Conservation (phyloP, 345 rosid genomes). For the Dipteronia sinensis region DNA sequence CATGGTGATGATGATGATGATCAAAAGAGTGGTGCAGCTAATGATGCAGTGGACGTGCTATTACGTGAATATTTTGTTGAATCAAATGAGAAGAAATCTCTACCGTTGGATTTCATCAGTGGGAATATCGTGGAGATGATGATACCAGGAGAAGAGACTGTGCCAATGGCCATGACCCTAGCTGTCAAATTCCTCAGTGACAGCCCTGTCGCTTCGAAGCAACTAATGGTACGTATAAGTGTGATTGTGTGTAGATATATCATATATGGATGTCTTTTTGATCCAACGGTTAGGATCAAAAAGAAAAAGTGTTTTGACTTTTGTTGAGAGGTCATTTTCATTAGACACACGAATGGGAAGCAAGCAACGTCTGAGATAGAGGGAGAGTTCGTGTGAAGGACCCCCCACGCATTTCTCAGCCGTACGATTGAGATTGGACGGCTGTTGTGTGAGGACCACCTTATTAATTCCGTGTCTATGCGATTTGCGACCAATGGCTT, state of each 20-base stretch:
- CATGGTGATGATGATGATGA: not conserved
- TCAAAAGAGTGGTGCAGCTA: slow-evolving; percentile 22
- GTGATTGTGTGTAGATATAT: too few species aligned
- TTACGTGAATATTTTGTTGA: slow-evolving; percentile 47
- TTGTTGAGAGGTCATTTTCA: slow-evolving; percentile 36
- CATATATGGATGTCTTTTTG: not conserved
- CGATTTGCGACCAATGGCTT: slow-evolving; percentile 31
- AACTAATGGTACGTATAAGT: slow-evolving; percentile 64
- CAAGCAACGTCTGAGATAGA: slow-evolving; percentile 32
- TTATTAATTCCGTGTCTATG: slow-evolving; percentile 40
- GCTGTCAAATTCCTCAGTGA: slow-evolving; percentile 84
- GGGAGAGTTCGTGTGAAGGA: slow-evolving; percentile 22
- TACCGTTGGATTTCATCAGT: slow-evolving; percentile 69
- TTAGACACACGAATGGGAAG: slow-evolving; percentile 43
- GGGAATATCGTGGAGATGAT: slow-evolving; percentile 90
- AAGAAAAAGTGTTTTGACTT: slow-evolving; percentile 39
- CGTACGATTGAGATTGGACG: slow-evolving; percentile 51
- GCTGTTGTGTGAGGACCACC: slow-evolving; percentile 47
- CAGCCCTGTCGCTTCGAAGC: slow-evolving; percentile 60
- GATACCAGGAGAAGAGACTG: slow-evolving; percentile 96
- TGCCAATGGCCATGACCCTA: slow-evolving; percentile 84
- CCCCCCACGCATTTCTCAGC: slow-evolving; percentile 25
- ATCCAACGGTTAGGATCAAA: slow-evolving; percentile 47
- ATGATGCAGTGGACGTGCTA: slow-evolving; percentile 72
- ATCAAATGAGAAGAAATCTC: slow-evolving; percentile 51